Evolutionary conservation across 2,329 filamentous ascomycete species (phyloP), one percentile per base, ranked within the genome.

Genomic region (Fusarium proliferatum): DNA sequence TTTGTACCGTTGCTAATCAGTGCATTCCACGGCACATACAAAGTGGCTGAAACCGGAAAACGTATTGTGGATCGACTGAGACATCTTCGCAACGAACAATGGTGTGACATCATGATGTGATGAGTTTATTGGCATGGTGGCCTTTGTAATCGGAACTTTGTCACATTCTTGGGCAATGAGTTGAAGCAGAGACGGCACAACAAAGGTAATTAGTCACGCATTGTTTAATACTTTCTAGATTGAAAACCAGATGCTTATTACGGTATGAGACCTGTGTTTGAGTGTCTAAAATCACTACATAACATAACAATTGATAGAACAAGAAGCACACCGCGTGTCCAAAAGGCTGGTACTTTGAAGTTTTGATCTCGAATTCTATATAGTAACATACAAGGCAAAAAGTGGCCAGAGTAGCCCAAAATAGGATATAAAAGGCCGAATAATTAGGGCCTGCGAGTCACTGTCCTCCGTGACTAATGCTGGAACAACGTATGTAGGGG

Each of bases 241-340:
- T 2, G 7, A 5, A 5, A 16, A 15, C 1, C 1, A 13, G 9
- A 28, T 7, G 7, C 2, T 5, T 33, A 17, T 17, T 13, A 0
- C 3, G 8, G 19, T 17, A 4, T 33, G 7, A 23, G 15, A 23
- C 9, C 6, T 9, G 28, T 33, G 48, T 15, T 21, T 23, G 28
- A 33, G 28, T 33, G 8, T 10, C 23, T 33, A 51, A 13, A 33
- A 9, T 5, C 21, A 51, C 28, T 17, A 13, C 28, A 17, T 8
- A 5, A 13, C 28, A 17, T 8, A 5, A 7, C n/a, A 12, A 9
- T 3, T 17, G 0, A 16, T 1, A 23, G 2, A 2, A 17, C 15
- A 9, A n/a, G 26, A 26, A 26, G 26, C 26, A 26, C 26, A 26
- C 26, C 26, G 26, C 26, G 26, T 26, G 26, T 26, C 26, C 26